Evolutionary conservation across 805 yeast genomes (phyloP), one percentile per base, ranked within the genome.

Genomic region (Jamesozyma rosinii): DNA sequence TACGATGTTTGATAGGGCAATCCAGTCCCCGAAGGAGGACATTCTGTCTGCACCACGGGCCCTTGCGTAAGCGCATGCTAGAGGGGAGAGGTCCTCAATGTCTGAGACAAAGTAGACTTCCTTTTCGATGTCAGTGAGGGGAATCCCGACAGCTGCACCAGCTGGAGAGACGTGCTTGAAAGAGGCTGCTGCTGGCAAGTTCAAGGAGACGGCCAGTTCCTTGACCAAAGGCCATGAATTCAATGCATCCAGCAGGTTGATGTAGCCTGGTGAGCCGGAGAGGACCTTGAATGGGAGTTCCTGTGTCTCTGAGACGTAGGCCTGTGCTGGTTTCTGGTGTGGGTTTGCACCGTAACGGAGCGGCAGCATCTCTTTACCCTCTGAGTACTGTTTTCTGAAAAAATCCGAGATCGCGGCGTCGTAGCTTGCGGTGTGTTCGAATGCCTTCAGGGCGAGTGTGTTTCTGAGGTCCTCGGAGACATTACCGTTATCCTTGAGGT

Each of bases 21-120:
- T 90, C 76, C 89, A 90, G 70, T 90, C 98, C 64, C 98, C 98
- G 64, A 90, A 90, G 11, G 95, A 84, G 6, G 97, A 88, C 98
- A 90, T 90, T 77, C 98, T 82, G 70, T 90, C 98, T 54, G 98
- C 97, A 66, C 98, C 98, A 69, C 98, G 83, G 44, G 98, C 98
- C 71, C 97, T 84, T 30, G 97, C 97, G 61, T 90, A 90, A 47
- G 98, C 98, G 61, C 82, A 81, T 51, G 98, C 98, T 61, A 92
- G 75, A 44, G 97, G 97, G 13, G 96, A 85, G 64, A 90, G 73
- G 74, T 89, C 86, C 68, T 86, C 95, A 59, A 89, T 87, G 65
- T 86, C 96, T 55, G 79, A 81, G 52, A 90, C 97, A 63, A 90
- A 90, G 75, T 90, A 90, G 50, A 90, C 78, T 68, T 89, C 82